Base-by-base conservation (phyloP, 108 stramenopile genomes). In the Cyclostephanos tholiformis region DNA sequence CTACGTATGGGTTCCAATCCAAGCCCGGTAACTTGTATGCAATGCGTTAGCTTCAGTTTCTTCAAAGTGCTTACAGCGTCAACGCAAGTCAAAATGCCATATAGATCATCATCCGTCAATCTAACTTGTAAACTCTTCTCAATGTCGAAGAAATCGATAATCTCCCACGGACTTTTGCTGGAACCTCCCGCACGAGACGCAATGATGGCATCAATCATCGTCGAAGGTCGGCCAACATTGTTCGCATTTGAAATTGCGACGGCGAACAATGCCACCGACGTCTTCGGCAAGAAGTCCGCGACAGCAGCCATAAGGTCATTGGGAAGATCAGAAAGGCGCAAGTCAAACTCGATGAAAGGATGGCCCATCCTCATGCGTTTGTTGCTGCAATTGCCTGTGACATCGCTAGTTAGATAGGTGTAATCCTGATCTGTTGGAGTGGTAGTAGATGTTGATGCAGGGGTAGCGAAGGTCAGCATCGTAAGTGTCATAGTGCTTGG, bases 51-150 rank as follows among this genome's bases (percentile, higher is more conserved):
- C 30, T 67, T 46, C n/a, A 67, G 20, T 29, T 50, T 67, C 16
- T 52, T 67, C 30, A 67, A 19, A 11, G 35, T 51, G 14, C 51
- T 13, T 1, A 30, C 63, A 10, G 63, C 43, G 29, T 64, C 29
- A 10, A 64, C 48, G 43, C 63, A 64, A 27, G 43, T n/a, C 43
- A 64, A 23, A 43, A 67, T 52, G 12, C 65, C 50, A 5, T 23
- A 4, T 20, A 67, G 48, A 52, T 67, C 65, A 19, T 67, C 65
- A 67, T 67, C 65, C 25, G 65, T 52, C 65, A 67, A 29, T 35
- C 35, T 26, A 6, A 19, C 35, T 8, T 50, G 29, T 20, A 67
- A 9, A 13, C 53, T 26, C 53, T 55, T 55, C 1, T 55, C 53
- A 26, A 55, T 55, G 53, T 55, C 53, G 23, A 27, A 14, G 26